Conservation (phyloP, 2,329 filamentous ascomycete species). For the Periconia sp. region DNA sequence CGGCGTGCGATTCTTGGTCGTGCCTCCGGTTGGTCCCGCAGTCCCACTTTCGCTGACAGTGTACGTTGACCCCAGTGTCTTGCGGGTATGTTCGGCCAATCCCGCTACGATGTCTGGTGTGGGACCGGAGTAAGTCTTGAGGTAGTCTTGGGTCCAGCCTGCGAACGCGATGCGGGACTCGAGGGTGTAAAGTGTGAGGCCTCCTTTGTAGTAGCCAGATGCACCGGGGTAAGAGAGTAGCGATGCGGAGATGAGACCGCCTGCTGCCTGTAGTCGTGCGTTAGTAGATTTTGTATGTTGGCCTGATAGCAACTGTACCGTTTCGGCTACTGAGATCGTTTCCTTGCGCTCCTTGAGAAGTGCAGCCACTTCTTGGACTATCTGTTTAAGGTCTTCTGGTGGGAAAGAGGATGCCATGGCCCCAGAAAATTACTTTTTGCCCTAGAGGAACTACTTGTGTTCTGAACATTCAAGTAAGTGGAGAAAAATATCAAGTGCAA, state of each 20-base stretch:
- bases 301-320: constrained; percentile 44
- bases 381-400: constrained; percentile 48
- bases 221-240: constrained; percentile 66
- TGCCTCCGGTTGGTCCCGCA: constrained; percentile 66
- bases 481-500: neutral
- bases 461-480: too few species aligned
- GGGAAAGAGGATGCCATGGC: constrained; percentile 47
- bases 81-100: constrained; percentile 63
- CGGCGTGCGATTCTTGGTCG: constrained; percentile 62
- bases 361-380: constrained; percentile 57
- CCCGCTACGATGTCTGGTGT: constrained; percentile 63
- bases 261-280: constrained; percentile 58
- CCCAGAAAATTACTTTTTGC: too few species aligned
- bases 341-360: constrained; percentile 63
- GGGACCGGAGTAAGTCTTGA: constrained; percentile 64
- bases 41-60: constrained; percentile 66
- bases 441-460: too few species aligned
- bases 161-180: constrained; percentile 63
- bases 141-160: constrained; percentile 63
- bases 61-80: constrained; percentile 63
- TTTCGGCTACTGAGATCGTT: constrained; percentile 67
- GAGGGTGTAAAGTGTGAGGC: constrained; percentile 68
- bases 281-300: neutral
- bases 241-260: constrained; percentile 65
- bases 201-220: constrained; percentile 64